Base-by-base conservation (phyloP, 1,139 yeast species). In the Dujonia santamariae region DNA sequence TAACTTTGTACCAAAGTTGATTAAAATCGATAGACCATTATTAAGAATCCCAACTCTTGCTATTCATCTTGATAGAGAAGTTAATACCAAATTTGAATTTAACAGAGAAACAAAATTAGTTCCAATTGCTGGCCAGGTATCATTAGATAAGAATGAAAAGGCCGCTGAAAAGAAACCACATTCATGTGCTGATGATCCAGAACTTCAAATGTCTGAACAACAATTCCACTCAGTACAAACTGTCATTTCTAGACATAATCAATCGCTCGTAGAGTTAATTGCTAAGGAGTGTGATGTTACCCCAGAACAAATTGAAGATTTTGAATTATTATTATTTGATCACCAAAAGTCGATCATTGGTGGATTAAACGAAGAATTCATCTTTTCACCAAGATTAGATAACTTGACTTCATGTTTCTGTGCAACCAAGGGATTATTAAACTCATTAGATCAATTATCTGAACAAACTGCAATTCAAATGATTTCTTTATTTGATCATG, bases 1-100 rank as follows among this genome's bases (percentile, higher is more conserved):
- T 14, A 61, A 73, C 34, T 72, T 63, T 42, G 73, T 76, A 27
- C 79, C 96, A 1, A 79, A 72, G 51, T 67, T 92, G 42, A 75
- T 92, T 43, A 85, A 87, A 56, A 72, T 92, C 44, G 79, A 85
- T 46, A 84, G 76, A 56, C 97, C 98, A 1, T 61, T 92, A 39
- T 69, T 92, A 51, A 78, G 96, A 53, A 90, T 92, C 39, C 98
- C 97, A 27, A 88, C 97, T 1, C 70, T 92, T 55, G 98, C 98
- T 13, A 90, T 92, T 44, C 98, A 92, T 59, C 71, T 92, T 46
- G 82, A 86, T 50, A 75, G 95, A 44, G 86, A 78, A 27, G 86
- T 80, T 31, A 79, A 80, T 51, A 68, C 68, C 38, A 86, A 85
- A 56, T 85, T 92, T 51, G 96, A 87, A 54, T 86, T 88, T 62